Evolutionary conservation across 2,329 filamentous ascomycete genomes (phyloP), one percentile per base, ranked within the genome.

Genomic region (Fusarium siculi): DNA sequence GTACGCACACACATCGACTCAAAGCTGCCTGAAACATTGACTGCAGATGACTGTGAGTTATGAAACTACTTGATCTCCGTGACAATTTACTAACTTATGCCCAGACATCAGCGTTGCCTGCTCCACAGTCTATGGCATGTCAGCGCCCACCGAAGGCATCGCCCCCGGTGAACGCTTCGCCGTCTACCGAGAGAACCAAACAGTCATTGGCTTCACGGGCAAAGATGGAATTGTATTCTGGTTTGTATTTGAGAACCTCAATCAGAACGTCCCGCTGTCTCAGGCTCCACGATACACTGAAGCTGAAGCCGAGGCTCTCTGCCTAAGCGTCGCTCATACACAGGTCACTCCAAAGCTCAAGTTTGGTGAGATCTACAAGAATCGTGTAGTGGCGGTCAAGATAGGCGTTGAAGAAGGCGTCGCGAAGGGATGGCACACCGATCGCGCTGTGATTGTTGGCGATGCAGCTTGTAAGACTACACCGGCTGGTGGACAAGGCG

Each of bases 391-490:
- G 9, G 57, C 57, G 1, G 37, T 60, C 18, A 60, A 54, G 19
- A 55, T 53, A 19, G 46, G 36, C 1, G 57, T 55, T 3, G 57
- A 60, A 0, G 47, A 60, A 4, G 57, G 57, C 3, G 49, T 60
- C 4, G 37, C 57, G 9, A 43, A 40, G 6, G 14, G 16, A 19
- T 60, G 57, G 57, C 30, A 60, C 30, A 60, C 57, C 2, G 37
- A 43, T 1, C 57, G 47, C 10, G 18, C 47, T 15, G 57, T 55
- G 0, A 55, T 60, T n/a, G 57, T 60, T 2, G 57, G 57, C 9
- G 47, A 60, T 7, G 57, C 57, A n/a, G 57, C 57, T 9, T 60
- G 57, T 2, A 60, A 60, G 47, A 60, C 57, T 4, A 60, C 57
- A 5, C 57, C 57, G 1, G 57, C 57, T 8, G 57, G 57, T 23